A percentile compares a stretch with the other conserved stretches of the same genome.
These are phyloP conservation scores for Talaromyces sp. DNA, from an alignment of 2,329 filamentous ascomycete genomes.

Conservation along the genomic window DNA sequence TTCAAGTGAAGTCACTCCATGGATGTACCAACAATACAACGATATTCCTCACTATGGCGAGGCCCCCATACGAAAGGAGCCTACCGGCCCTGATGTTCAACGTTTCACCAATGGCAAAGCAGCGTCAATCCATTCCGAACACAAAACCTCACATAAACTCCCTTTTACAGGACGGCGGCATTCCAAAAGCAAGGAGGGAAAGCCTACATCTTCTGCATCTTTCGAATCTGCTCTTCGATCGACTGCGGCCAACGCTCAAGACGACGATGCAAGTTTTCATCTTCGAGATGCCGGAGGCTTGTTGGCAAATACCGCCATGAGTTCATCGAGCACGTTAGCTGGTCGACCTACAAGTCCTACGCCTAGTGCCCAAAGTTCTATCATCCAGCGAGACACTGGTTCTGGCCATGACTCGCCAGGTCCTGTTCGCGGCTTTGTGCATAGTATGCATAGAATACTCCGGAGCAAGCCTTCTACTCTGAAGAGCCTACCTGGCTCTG, in stretches of 20 bases:
- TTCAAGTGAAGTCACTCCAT: slow-evolving; percentile 93
- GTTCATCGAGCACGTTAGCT: slow-evolving; percentile 42
- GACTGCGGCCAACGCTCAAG: slow-evolving; percentile 57
- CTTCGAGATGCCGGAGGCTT: slow-evolving; percentile 47
- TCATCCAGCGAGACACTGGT: slow-evolving; percentile 44
- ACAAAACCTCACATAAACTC: slow-evolving; percentile 45
- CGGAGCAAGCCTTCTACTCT: slow-evolving; percentile 45
- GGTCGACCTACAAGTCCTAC: slow-evolving; percentile 76
- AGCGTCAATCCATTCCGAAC: slow-evolving; percentile 33
- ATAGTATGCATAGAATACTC: slow-evolving; percentile 53
- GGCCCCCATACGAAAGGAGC: slow-evolving; percentile 68
- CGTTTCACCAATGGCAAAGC: slow-evolving; percentile 52
- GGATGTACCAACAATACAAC: slow-evolving; percentile 75
- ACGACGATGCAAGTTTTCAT: slow-evolving; percentile 56
- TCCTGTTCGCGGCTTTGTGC: slow-evolving; percentile 49
- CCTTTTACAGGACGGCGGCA: slow-evolving; percentile 45
- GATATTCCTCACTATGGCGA: slow-evolving; percentile 75
- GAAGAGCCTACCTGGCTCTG: slow-evolving; percentile 30
- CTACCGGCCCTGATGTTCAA: slow-evolving; percentile 66
- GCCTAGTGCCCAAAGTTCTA: slow-evolving; percentile 66
- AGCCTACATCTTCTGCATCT: slow-evolving; percentile 30
- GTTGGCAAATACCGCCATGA: slow-evolving; percentile 20
- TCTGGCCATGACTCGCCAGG: slow-evolving; percentile 38
- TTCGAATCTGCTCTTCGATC: slow-evolving; percentile 48
- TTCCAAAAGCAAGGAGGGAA: slow-evolving; percentile 58